Conservation (phyloP, 1,139 yeast species). For the Blastobotrys illinoisensis region DNA sequence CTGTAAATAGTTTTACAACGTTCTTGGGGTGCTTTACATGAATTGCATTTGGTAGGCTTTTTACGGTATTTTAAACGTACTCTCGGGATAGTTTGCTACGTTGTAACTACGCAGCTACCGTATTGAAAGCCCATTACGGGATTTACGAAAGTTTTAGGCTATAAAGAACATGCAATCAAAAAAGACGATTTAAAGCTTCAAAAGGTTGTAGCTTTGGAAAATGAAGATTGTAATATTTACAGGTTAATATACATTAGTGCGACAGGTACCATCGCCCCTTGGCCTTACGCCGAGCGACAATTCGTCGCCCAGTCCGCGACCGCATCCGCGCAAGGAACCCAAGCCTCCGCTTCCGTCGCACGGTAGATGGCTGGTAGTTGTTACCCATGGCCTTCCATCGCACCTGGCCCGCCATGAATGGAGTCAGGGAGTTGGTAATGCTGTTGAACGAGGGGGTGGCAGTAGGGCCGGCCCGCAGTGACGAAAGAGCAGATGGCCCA, state of each 20-base stretch:
- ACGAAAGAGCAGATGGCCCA: slow-evolving; percentile 1
- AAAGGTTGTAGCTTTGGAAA: no score
- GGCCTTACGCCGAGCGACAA: slow-evolving; percentile 69
- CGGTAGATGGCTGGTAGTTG: slow-evolving; percentile 89
- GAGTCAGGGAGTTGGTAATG: slow-evolving; percentile 10
- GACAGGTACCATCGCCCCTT: slow-evolving; percentile 94
- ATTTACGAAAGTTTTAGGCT: no score
- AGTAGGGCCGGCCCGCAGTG: slow-evolving; percentile 7
- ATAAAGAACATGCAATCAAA: no score
- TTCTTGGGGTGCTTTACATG: no score
- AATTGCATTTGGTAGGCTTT: no score
- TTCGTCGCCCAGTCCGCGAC: slow-evolving; percentile 71
- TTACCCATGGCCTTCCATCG: slow-evolving; percentile 90
- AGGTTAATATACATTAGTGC: slow-evolving; percentile 41
- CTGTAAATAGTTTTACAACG: no score
- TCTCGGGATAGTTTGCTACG: no score
- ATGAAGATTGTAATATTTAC: slow-evolving; percentile 1
- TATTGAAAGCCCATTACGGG: no score
- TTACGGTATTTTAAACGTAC: no score
- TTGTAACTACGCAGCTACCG: no score
- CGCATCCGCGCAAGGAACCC: slow-evolving; percentile 89
- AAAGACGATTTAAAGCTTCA: no score
- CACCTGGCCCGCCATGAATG: slow-evolving; percentile 18
- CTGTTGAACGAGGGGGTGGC: slow-evolving; percentile 15
- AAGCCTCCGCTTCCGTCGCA: slow-evolving; percentile 81